phyloP scores from a whole-genome alignment of 306 rosid genomes.

The Alnus rubra region DNA sequence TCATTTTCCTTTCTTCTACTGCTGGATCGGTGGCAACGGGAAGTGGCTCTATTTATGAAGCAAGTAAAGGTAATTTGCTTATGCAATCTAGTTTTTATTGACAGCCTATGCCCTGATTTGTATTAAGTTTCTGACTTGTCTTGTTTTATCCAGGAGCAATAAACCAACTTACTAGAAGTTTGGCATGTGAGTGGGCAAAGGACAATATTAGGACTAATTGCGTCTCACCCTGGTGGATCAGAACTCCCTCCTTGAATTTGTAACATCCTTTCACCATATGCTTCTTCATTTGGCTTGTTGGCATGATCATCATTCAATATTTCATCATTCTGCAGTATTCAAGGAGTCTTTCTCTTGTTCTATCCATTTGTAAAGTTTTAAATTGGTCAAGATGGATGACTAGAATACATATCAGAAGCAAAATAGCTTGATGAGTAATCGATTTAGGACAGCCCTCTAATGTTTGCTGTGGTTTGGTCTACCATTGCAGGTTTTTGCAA shows the following conservation, averaged over 20 bases:
- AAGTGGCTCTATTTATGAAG: constrained; percentile 37
- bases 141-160: constrained; percentile 12
- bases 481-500: neutral
- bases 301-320: neutral
- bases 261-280: neutral
- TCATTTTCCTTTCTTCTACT: constrained; percentile 28
- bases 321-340: neutral
- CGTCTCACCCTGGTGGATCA: constrained; percentile 51
- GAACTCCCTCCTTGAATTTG: constrained; percentile 32
- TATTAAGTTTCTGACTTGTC: neutral
- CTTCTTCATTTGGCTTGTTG: neutral
- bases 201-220: constrained; percentile 46
- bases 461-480: neutral
- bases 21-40: constrained; percentile 37
- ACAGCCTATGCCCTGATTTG: neutral
- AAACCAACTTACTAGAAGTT: constrained; percentile 5
- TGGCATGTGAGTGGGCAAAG: constrained; percentile 24
- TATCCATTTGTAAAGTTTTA: neutral
- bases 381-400: neutral
- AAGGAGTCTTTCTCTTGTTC: too few relatives aligned
- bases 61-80: constrained; percentile 35
- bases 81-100: neutral
- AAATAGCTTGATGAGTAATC: too few relatives aligned
- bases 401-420: neutral
- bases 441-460: neutral